phyloP scores from a whole-genome alignment of 371 early-diverging fungal genomes.

The Lichtheimia ramosa region DNA sequence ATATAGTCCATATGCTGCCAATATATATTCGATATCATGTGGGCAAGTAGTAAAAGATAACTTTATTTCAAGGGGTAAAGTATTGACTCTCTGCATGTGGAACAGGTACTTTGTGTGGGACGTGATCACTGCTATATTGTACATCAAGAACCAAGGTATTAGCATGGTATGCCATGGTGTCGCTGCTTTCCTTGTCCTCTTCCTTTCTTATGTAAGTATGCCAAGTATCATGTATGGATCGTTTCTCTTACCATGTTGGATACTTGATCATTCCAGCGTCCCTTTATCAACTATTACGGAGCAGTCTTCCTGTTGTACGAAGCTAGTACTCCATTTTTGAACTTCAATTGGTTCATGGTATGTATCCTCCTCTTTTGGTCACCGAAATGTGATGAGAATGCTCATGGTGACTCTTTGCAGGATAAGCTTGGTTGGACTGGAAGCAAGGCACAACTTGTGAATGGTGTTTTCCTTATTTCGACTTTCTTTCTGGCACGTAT shows the following conservation, averaged over 20 bases:
- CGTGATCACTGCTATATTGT: conserved; percentile 62
- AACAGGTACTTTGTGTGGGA: conserved; percentile 93
- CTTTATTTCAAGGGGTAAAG: neutral
- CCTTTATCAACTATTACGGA: conserved; percentile 88
- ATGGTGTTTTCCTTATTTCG: conserved; percentile 75
- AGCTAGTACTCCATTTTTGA: conserved; percentile 87
- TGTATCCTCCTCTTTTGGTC: neutral
- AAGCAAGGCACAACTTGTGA: conserved; percentile 71
- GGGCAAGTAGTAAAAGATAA: conserved; percentile 55
- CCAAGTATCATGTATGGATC: neutral
- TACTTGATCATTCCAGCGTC: conserved; percentile 50
- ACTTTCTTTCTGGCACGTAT: conserved; percentile 80
- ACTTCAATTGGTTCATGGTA: conserved; percentile 90
- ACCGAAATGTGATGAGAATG: neutral
- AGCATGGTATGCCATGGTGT: conserved; percentile 87
- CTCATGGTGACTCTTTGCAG: conserved; percentile 21
- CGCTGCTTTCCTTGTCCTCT: conserved; percentile 75
- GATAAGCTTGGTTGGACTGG: conserved; percentile 83
- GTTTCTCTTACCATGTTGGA: neutral
- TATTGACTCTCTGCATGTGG: neutral
- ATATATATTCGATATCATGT: conserved; percentile 79
- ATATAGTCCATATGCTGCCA: conserved; percentile 69
- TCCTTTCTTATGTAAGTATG: conserved; percentile 69
- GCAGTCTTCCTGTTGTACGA: conserved; percentile 89
- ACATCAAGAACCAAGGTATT: conserved; percentile 67